Evolutionary conservation across 192 early-diverging fungal species (phyloP).

Genomic region (Dissophora globulifera): DNA sequence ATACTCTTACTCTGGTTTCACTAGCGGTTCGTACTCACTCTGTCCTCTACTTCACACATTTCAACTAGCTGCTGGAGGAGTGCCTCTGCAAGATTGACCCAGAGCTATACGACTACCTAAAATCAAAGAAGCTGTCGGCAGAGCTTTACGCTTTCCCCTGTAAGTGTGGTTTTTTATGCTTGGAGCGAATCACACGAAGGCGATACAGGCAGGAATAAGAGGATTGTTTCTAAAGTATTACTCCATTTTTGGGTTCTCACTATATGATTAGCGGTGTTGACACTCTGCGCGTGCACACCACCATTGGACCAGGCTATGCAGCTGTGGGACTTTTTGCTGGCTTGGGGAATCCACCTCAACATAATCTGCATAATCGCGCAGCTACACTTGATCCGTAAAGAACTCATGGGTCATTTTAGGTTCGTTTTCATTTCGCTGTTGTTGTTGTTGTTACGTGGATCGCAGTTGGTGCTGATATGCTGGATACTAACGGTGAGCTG

Average conservation of each 20-base stretch:
- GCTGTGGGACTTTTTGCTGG: conserved; percentile 94
- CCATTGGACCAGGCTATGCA: conserved; percentile 85
- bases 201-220: too few relatives aligned
- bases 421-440: conserved; percentile 25
- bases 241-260: too few relatives aligned
- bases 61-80: conserved; percentile 77
- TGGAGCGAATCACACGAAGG: too few relatives aligned
- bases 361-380: conserved; percentile 91
- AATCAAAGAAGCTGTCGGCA: conserved; percentile 75
- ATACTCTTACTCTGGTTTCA: neutral
- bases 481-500: too few relatives aligned
- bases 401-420: conserved; percentile 78
- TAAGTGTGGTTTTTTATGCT: conserved; percentile 56
- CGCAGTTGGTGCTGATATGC: too few relatives aligned
- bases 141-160: conserved; percentile 91
- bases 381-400: conserved; percentile 77
- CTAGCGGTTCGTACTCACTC: too few relatives aligned
- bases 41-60: neutral
- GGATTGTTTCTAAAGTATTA: too few relatives aligned
- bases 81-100: conserved; percentile 83
- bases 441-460: too few relatives aligned
- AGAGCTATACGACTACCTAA: conserved; percentile 75
- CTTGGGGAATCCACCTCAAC: conserved; percentile 93
- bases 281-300: conserved; percentile 88
- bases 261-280: conserved; percentile 91